Conservation (phyloP, 2,329 filamentous ascomycete species). For the Phaeosphaeria sp. region DNA sequence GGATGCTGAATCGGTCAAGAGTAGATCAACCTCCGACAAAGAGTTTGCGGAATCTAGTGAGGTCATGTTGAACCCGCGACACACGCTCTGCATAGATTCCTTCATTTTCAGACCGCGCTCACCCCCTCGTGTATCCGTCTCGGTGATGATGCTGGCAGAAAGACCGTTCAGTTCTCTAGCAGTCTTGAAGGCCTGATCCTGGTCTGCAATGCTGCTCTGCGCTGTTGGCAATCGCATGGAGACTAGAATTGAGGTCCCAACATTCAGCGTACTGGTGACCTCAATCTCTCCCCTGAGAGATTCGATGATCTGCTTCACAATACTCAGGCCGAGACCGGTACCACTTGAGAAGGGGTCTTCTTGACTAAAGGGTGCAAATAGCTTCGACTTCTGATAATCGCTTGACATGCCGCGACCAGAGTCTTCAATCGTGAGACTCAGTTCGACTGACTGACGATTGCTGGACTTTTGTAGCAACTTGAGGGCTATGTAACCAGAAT, state of each 20-base stretch:
- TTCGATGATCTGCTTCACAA: slow-evolving; percentile 46
- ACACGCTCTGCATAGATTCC: slow-evolving; percentile 32
- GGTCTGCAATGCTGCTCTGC: slow-evolving; percentile 15
- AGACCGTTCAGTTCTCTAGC: slow-evolving; percentile 24
- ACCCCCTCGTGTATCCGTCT: slow-evolving; percentile 26
- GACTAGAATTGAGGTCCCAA: slow-evolving; percentile 38
- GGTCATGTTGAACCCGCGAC: slow-evolving; percentile 32
- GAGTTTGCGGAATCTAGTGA: slow-evolving; percentile 18
- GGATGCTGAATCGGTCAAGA: slow-evolving; percentile 35
- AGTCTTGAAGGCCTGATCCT: slow-evolving; percentile 20
- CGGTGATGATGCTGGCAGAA: slow-evolving; percentile 30
- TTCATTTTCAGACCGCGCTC: slow-evolving; percentile 33
- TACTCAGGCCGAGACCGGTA: slow-evolving; percentile 44
- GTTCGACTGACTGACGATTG: slow-evolving; percentile 21
- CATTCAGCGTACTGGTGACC: slow-evolving; percentile 34
- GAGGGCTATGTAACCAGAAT: slow-evolving; percentile 39
- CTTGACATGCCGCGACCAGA: slow-evolving; percentile 46
- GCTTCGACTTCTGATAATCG: slow-evolving; percentile 39
- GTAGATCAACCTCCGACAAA: slow-evolving; percentile 26
- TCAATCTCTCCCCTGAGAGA: slow-evolving; percentile 40
- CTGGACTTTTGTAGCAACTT: slow-evolving; percentile 25
- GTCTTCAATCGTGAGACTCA: slow-evolving; percentile 46
- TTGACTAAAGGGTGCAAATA: slow-evolving; percentile 46
- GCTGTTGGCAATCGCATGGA: slow-evolving; percentile 27
- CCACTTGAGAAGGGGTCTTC: slow-evolving; percentile 44